Conservation (phyloP, 176 grass and related monocot species). For the Otatea glauca region DNA sequence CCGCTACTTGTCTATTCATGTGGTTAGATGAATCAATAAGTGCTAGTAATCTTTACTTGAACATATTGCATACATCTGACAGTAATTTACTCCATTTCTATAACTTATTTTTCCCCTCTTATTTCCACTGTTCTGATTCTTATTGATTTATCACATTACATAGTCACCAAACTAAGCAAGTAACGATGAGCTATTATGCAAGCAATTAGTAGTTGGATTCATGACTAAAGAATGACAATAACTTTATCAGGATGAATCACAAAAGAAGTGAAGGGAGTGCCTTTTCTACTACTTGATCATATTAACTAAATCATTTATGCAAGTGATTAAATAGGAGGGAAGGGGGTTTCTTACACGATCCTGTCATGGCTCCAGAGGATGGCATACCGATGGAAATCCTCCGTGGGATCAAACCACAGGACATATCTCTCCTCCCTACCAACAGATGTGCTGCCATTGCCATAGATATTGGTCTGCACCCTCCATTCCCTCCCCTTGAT, state of each 20-base stretch:
- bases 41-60: background rate
- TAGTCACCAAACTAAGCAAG: background rate
- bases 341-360: slow-evolving; percentile 44
- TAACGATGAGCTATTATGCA: background rate
- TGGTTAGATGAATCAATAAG: too few species aligned
- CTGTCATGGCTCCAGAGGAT: slow-evolving; percentile 59
- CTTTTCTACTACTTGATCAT: background rate
- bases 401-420: slow-evolving; percentile 59
- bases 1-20: background rate
- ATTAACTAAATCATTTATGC: background rate
- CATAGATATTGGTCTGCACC: slow-evolving; percentile 65
- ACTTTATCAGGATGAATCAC: background rate
- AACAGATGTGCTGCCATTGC: slow-evolving; percentile 60
- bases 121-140: background rate
- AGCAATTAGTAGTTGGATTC: background rate
- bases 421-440: slow-evolving; percentile 61
- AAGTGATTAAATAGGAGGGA: background rate
- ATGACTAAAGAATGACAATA: background rate
- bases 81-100: background rate
- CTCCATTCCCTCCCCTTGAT: slow-evolving; percentile 59
- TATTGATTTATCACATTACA: background rate
- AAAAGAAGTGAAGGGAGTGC: background rate
- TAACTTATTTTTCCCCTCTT: background rate
- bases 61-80: background rate
- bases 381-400: slow-evolving; percentile 52